phyloP scores from a whole-genome alignment of 2,329 filamentous ascomycete species.

The Fusarium vanettenii region DNA sequence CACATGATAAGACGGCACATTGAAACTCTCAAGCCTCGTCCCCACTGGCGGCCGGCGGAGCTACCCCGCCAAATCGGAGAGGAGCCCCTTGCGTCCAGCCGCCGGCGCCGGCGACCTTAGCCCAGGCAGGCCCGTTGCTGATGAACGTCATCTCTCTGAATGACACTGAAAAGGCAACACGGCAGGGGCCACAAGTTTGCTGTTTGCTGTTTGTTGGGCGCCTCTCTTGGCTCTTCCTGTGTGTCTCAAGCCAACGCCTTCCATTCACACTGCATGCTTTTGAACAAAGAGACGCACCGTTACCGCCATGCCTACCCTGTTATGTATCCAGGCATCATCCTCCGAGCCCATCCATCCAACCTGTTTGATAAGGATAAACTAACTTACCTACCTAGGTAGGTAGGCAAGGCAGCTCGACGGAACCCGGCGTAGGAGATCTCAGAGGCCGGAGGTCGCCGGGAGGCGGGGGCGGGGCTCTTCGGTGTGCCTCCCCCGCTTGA shows the following conservation, averaged over 20 bases:
- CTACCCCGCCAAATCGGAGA: constrained; percentile 44
- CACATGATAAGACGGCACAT: constrained; percentile 40
- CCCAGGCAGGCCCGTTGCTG: background rate
- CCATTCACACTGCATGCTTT: background rate
- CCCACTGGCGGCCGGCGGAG: constrained; percentile 33
- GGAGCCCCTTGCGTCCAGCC: constrained; percentile 36
- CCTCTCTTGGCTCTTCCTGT: constrained; percentile 3
- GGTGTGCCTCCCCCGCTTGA: constrained; percentile 34
- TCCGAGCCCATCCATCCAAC: background rate
- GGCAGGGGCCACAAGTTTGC: background rate
- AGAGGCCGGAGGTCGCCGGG: constrained; percentile 43
- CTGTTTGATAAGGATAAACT: constrained; percentile 18
- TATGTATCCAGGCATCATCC: background rate
- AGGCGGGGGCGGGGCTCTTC: constrained; percentile 37
- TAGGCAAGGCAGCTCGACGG: constrained; percentile 4
- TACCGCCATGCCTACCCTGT: background rate
- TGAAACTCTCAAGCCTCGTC: constrained; percentile 35
- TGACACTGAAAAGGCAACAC: background rate
- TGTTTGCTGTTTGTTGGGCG: background rate
- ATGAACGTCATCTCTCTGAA: background rate
- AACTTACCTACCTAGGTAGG: background rate
- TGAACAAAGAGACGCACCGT: background rate
- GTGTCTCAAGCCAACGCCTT: background rate
- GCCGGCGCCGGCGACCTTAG: constrained; percentile 11
- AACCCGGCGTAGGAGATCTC: constrained; percentile 20